Evolutionary conservation across 2,329 filamentous ascomycete genomes (phyloP).

Genomic region (Falciphora oryzae): DNA sequence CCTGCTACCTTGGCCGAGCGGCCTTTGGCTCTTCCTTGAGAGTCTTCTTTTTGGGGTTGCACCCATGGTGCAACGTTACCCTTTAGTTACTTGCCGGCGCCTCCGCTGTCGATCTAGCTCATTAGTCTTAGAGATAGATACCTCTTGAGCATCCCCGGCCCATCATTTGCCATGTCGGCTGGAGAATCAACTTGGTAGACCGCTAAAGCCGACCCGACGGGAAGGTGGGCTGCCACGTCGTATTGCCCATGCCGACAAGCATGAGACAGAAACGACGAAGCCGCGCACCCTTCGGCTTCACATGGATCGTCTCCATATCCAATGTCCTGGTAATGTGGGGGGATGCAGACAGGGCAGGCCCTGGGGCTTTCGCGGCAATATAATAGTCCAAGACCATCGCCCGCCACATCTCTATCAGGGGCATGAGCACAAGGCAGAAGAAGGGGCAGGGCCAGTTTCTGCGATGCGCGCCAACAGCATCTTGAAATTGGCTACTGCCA

Average conservation of each 20-base stretch:
- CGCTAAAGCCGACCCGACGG: not conserved
- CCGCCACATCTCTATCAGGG: not conserved
- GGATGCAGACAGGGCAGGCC: not conserved
- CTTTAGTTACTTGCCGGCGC: too few species aligned
- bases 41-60: accelerated
- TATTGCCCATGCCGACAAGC: not conserved
- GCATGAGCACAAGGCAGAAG: not conserved
- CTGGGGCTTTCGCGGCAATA: not conserved
- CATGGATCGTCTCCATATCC: not conserved
- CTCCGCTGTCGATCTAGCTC: too few species aligned
- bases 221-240: not conserved
- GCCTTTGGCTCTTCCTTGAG: not conserved
- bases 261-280: not conserved
- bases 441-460: not conserved
- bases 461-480: slow-evolving; percentile 6
- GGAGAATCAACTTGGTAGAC: not conserved
- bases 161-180: too few species aligned
- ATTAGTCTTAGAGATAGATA: not conserved
- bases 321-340: not conserved
- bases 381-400: not conserved
- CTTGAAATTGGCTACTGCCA: slow-evolving; percentile 2
- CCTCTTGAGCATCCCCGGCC: too few species aligned
- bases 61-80: not conserved
- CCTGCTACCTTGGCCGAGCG: not conserved
- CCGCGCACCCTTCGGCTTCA: not conserved